Conservation (phyloP, 257 asterid genomes). For the Petunia secreta region DNA sequence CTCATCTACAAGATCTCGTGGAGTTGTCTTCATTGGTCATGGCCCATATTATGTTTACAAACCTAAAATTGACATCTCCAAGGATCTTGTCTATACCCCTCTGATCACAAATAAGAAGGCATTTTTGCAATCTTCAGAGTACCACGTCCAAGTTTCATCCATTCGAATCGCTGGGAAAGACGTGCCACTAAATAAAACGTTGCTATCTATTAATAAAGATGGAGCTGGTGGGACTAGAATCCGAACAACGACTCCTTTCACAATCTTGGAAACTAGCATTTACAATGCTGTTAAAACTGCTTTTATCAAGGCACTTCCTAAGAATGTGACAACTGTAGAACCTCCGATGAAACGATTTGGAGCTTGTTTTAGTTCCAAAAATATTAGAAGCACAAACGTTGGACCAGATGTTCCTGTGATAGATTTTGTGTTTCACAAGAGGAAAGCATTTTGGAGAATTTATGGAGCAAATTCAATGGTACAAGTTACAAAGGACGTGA, state of each 20-base stretch:
- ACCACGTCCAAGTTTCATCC: constrained; percentile 49
- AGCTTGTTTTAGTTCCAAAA: constrained; percentile 50
- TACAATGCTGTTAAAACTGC: constrained; percentile 50
- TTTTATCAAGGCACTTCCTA: constrained; percentile 46
- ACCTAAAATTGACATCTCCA: constrained; percentile 24
- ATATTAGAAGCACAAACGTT: background rate
- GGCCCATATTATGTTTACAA: constrained; percentile 15
- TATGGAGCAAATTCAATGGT: constrained; percentile 29
- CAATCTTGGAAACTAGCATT: constrained; percentile 44
- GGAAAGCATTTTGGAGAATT: constrained; percentile 18
- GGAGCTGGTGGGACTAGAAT: constrained; percentile 69
- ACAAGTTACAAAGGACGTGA: background rate
- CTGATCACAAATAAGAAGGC: constrained; percentile 12
- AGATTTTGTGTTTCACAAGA: background rate
- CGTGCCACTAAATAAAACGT: constrained; percentile 38
- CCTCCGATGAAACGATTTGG: constrained; percentile 48
- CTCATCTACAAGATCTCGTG: constrained; percentile 26
- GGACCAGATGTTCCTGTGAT: constrained; percentile 26
- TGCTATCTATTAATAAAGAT: constrained; percentile 37
- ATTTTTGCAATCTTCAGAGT: constrained; percentile 40
- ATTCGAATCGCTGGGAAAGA: constrained; percentile 41
- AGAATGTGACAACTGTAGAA: constrained; percentile 37
- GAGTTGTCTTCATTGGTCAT: constrained; percentile 19
- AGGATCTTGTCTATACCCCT: constrained; percentile 20
- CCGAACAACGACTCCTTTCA: constrained; percentile 49